Evolutionary conservation across 352 stramenopile genomes (phyloP).

Genomic region (Phytophthora fragariaefolia): DNA sequence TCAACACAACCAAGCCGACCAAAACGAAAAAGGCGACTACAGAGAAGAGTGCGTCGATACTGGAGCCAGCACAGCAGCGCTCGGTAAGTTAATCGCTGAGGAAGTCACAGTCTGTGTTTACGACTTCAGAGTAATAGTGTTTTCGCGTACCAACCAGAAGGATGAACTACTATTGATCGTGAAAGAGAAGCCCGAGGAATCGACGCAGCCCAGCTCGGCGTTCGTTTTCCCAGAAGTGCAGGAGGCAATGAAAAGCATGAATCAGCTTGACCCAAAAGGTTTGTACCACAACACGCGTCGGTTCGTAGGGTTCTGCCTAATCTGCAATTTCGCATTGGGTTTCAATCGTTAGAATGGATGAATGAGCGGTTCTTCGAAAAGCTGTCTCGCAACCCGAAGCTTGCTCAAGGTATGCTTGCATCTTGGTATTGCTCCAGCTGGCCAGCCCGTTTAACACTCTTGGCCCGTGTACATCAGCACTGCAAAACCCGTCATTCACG

Average conservation of each 20-base stretch:
- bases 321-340: too few relatives aligned
- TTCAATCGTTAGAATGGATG: constrained; percentile 79
- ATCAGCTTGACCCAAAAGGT: constrained; percentile 74
- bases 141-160: constrained; percentile 28
- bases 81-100: constrained; percentile 8
- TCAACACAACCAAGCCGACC: constrained; percentile 36
- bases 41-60: constrained; percentile 2
- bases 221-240: constrained; percentile 86
- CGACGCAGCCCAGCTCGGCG: constrained; percentile 12
- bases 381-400: constrained; percentile 58
- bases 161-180: constrained; percentile 51
- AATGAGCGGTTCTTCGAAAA: constrained; percentile 76
- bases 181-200: constrained; percentile 31
- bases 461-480: constrained; percentile 29
- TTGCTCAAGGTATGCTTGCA: constrained; percentile 49
- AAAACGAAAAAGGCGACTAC: constrained; percentile 12
- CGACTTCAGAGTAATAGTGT: too few relatives aligned
- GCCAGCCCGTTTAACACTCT: background rate
- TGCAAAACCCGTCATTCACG: constrained; percentile 75
- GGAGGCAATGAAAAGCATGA: constrained; percentile 60
- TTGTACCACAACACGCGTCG: background rate
- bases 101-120: background rate
- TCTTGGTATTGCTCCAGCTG: background rate
- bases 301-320: background rate
- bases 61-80: constrained; percentile 21